These are phyloP conservation scores for Cryptococcus floricola DNA, from an alignment of 1,284 basidiomycete genomes.

Conservation along the genomic window DNA sequence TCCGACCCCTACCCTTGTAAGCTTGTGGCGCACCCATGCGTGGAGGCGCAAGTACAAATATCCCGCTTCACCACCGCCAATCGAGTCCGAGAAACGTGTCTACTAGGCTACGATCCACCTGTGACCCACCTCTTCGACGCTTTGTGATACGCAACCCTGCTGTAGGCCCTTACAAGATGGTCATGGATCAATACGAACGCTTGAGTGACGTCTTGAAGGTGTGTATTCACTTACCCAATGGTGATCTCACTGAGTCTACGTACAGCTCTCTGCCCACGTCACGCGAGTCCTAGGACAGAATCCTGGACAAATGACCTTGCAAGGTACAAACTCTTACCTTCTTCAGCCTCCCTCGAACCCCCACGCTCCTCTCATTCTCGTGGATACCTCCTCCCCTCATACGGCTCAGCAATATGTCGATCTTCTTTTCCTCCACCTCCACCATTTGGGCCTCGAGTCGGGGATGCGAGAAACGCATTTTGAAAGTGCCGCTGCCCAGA, in stretches of 20 bases:
- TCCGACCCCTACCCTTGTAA: too few relatives aligned
- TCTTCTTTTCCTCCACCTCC: conserved; percentile 31
- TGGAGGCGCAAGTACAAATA: too few relatives aligned
- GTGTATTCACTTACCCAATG: conserved; percentile 2
- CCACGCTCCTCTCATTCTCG: conserved; percentile 65
- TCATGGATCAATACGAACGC: conserved; percentile 18
- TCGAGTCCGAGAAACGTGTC: too few relatives aligned
- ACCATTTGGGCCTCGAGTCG: conserved; percentile 43
- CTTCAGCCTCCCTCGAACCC: conserved; percentile 56
- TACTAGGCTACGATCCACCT: not conserved
- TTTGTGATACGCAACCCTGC: not conserved
- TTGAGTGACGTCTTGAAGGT: conserved; percentile 36
- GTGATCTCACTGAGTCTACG: not conserved
- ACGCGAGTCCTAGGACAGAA: conserved; percentile 63
- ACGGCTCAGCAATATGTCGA: conserved; percentile 54
- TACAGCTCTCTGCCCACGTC: conserved; percentile 45
- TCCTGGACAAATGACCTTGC: conserved; percentile 84
- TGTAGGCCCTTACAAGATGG: conserved; percentile 7
- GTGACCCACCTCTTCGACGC: not conserved
- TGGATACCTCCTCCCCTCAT: conserved; percentile 77
- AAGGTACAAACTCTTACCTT: conserved; percentile 95
- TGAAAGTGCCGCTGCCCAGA: conserved; percentile 18
- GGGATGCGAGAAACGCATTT: conserved; percentile 36
- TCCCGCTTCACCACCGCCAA: too few relatives aligned
- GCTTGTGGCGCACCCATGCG: too few relatives aligned